phyloP scores from a whole-genome alignment of 2,329 filamentous ascomycete genomes.

The Grosmannia huntii region DNA sequence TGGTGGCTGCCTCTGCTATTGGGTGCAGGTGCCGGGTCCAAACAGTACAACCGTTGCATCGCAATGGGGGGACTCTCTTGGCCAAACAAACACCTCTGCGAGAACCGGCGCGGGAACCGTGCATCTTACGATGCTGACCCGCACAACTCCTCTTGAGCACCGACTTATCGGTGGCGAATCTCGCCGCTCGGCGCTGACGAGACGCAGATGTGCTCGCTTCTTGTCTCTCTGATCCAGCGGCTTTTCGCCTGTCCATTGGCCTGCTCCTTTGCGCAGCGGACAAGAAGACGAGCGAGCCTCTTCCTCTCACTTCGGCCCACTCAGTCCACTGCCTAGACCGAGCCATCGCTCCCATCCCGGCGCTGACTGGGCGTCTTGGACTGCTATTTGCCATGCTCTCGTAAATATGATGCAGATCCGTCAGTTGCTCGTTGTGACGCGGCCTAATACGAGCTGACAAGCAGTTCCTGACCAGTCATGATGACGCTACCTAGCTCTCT shows the following conservation, averaged over 20 bases:
- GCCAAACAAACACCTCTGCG: not conserved
- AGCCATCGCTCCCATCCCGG: too few species aligned
- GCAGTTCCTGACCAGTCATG: not conserved
- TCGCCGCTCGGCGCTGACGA: too few species aligned
- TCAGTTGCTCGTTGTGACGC: not conserved
- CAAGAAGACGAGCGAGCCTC: not conserved
- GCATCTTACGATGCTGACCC: not conserved
- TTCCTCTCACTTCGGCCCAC: too few species aligned
- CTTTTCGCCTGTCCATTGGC: not conserved
- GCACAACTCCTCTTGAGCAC: not conserved
- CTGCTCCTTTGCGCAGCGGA: not conserved
- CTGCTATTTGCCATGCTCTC: too few species aligned
- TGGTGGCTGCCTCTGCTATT: not conserved
- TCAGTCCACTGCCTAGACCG: not conserved
- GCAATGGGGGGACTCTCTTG: not conserved
- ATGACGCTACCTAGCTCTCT: not conserved
- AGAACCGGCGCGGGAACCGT: not conserved
- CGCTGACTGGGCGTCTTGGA: too few species aligned
- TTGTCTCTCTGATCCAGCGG: not conserved
- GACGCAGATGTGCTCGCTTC: not conserved
- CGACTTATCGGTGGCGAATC: not conserved
- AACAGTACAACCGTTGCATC: not conserved
- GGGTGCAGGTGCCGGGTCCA: not conserved
- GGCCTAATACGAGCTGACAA: not conserved
- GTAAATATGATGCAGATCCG: not conserved